These are phyloP conservation scores for Cladophialophora yegresii DNA, from an alignment of 2,329 filamentous ascomycete genomes.

Conservation along the genomic window DNA sequence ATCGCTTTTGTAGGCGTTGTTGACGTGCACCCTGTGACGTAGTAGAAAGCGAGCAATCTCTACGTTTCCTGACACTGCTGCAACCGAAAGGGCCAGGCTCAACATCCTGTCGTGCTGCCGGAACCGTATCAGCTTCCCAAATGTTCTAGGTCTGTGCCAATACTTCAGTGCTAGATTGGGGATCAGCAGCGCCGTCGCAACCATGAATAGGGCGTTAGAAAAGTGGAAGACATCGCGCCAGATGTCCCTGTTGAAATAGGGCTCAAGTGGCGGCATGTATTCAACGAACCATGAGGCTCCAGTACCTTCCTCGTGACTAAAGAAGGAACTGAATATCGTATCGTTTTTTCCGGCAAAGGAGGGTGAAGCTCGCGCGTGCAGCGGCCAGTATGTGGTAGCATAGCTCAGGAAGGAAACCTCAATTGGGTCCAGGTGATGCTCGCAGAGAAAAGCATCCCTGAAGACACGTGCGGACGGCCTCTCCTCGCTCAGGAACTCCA, in stretches of 20 bases:
- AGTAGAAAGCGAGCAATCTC: not conserved
- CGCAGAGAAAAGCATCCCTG: not conserved
- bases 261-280: not conserved
- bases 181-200: not conserved
- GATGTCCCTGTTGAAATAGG: not conserved
- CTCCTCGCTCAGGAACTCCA: not conserved
- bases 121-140: not conserved
- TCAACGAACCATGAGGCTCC: not conserved
- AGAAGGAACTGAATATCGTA: slow-evolving; percentile 2
- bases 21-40: not conserved
- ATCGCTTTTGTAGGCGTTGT: not conserved
- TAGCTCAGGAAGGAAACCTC: not conserved
- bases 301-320: not conserved
- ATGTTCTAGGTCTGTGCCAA: not conserved
- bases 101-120: not conserved
- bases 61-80: not conserved
- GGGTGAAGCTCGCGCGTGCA: not conserved
- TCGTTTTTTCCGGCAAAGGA: not conserved
- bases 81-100: not conserved
- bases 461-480: not conserved
- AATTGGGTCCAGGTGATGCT: not conserved
- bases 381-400: not conserved
- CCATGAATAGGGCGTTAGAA: not conserved
- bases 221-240: not conserved
- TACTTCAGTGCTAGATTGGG: not conserved